Evolutionary conservation across 495 filamentous ascomycete species (phyloP).

Genomic region (Lasiosphaeris hirsuta): DNA sequence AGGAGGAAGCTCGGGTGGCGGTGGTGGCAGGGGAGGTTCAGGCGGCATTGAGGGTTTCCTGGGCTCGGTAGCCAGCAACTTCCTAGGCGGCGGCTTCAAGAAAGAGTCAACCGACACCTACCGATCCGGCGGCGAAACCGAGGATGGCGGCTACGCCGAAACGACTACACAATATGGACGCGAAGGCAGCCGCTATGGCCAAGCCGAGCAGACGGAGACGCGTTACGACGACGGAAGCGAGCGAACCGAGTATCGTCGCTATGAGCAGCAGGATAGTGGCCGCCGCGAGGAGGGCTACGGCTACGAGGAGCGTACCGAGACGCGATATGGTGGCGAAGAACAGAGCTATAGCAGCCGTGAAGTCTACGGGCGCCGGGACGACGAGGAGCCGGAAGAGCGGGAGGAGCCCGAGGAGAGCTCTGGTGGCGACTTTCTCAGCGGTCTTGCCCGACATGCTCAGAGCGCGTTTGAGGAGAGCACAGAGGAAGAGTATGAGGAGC

Average conservation of each 20-base stretch:
- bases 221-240: conserved; percentile 38
- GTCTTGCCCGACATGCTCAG: not conserved
- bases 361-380: conserved; percentile 22
- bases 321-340: conserved; percentile 22
- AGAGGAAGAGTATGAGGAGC: too few relatives aligned
- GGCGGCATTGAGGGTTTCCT: conserved; percentile 42
- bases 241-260: conserved; percentile 43
- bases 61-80: conserved; percentile 41
- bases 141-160: conserved; percentile 43
- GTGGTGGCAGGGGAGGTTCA: conserved; percentile 21
- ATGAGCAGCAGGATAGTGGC: conserved; percentile 35
- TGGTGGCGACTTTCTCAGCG: not conserved
- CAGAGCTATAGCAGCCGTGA: conserved; percentile 14
- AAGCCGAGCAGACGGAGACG: conserved; percentile 45
- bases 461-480: not conserved
- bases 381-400: conserved; percentile 20
- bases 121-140: conserved; percentile 29
- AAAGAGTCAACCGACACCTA: conserved; percentile 42
- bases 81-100: conserved; percentile 45
- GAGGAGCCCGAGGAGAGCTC: conserved; percentile 23
- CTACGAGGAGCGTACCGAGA: conserved; percentile 39
- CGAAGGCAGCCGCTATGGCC: conserved; percentile 44
- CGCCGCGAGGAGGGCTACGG: conserved; percentile 32
- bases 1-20: conserved; percentile 20
- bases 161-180: conserved; percentile 44